These are phyloP conservation scores for Colletotrichum tanaceti DNA, from an alignment of 2,329 filamentous ascomycete genomes.

Conservation along the genomic window DNA sequence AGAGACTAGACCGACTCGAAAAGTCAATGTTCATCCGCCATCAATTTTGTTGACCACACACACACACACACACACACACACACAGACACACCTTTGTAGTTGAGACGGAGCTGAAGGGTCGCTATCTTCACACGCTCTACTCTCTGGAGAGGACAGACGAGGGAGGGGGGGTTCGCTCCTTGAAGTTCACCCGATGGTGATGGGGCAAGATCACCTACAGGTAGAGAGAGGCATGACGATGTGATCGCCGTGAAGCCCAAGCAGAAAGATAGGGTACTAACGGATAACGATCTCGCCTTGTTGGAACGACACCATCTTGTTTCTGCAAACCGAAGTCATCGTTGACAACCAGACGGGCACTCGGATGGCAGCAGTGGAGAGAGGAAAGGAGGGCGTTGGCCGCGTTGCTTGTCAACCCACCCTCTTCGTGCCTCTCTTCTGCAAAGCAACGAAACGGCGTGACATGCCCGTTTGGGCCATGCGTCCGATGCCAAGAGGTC, in stretches of 20 bases:
- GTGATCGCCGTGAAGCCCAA: background rate
- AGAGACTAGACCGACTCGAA: background rate
- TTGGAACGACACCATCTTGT: background rate
- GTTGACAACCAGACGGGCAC: background rate
- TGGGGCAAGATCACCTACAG: background rate
- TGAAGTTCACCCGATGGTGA: background rate
- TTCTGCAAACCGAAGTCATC: too few relatives aligned
- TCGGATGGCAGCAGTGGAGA: background rate
- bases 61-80: too few relatives aligned
- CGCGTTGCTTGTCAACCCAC: background rate
- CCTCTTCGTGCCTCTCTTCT: background rate
- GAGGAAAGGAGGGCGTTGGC: background rate
- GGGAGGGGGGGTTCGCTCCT: background rate
- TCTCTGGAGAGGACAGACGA: background rate
- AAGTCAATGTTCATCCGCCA: background rate
- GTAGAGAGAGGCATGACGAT: background rate
- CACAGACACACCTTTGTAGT: too few relatives aligned
- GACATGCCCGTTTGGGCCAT: conserved; percentile 9
- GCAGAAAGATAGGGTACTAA: background rate
- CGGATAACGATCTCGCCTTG: background rate
- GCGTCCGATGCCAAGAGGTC: conserved; percentile 22
- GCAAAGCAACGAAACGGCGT: conserved; percentile 5
- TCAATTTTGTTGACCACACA: background rate
- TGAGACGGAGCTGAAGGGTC: background rate
- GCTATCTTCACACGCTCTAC: background rate